Percentiles rank a stretch among this genome's conserved stretches.
Evolutionary conservation across 2,329 filamentous ascomycete species (phyloP).

Genomic region (Aspergillus brunneoviolaceus): DNA sequence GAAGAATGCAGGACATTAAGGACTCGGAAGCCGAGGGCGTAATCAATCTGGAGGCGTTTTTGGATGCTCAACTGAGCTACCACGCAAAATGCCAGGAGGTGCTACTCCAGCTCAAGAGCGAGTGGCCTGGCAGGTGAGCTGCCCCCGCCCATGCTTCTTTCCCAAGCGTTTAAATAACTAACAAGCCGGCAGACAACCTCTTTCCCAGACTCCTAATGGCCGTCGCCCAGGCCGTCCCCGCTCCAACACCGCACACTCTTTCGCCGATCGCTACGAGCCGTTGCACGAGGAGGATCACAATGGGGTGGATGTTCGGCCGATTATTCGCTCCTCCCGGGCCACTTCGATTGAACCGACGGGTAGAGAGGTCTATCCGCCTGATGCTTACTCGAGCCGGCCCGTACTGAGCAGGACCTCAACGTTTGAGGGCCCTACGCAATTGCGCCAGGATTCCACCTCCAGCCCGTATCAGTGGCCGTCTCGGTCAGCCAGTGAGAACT

Average conservation of each 20-base stretch:
- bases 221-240: slow-evolving; percentile 55
- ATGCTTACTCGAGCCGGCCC: slow-evolving; percentile 48
- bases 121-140: slow-evolving; percentile 61
- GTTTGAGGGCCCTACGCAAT: slow-evolving; percentile 58
- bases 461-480: slow-evolving; percentile 47
- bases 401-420: slow-evolving; percentile 53
- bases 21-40: slow-evolving; percentile 84
- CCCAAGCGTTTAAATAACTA: slow-evolving; percentile 7
- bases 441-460: slow-evolving; percentile 55
- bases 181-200: slow-evolving; percentile 24
- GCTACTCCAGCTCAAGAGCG: slow-evolving; percentile 66
- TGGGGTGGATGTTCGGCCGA: slow-evolving; percentile 51
- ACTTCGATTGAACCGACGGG: slow-evolving; percentile 37
- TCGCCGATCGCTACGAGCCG: slow-evolving; percentile 58
- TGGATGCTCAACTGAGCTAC: slow-evolving; percentile 87
- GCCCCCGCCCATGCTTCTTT: slow-evolving; percentile 14
- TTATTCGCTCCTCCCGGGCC: slow-evolving; percentile 51
- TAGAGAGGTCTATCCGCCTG: slow-evolving; percentile 44
- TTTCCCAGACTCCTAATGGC: slow-evolving; percentile 27
- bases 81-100: slow-evolving; percentile 89
- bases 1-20: slow-evolving; percentile 95
- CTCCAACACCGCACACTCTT: slow-evolving; percentile 64
- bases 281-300: slow-evolving; percentile 56
- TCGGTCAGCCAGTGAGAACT: slow-evolving; percentile 57
- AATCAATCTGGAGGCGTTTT: slow-evolving; percentile 72